Evolutionary conservation across 1,284 basidiomycete species (phyloP), one percentile per base, ranked within the genome.

Genomic region (Phellopilus nigrolimitatus): DNA sequence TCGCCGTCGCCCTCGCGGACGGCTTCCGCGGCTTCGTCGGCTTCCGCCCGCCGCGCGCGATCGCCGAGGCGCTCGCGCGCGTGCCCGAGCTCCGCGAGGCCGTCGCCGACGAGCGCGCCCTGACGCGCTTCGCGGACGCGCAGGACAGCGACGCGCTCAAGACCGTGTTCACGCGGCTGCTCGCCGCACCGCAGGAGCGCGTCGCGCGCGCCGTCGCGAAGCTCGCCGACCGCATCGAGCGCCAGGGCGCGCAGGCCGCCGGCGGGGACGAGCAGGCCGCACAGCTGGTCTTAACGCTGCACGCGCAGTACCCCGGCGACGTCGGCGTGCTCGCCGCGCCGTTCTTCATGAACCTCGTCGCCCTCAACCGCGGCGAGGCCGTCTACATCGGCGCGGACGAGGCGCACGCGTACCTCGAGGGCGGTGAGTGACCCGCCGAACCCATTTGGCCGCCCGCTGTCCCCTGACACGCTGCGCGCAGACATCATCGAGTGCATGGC

Each of bases 361-460:
- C 72, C 45, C 66, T 84, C 17, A 63, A 78, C 54, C 68, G 70
- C 1, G 82, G 82, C 2, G 70, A 84, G 57, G 80, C 79, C 2
- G 71, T 80, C 44, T 84, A 82, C 66, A 66, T 85, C 17, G 73
- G 75, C 39, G 80, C 81, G 3, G 76, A 83, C 62, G 77, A 82
- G 63, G 81, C 81, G 5, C 83, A 85, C 60, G 83, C 82, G 3
- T 86, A 84, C 63, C 71, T 86, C 49, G 71, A 72, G 22, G 80
- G 80, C 59, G 76, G 76, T 75, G 55, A 61, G 73, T 40, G 15
- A n/a, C n/a, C n/a, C n/a, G n/a, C n/a, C 51, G 9, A n/a, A 37
- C 7, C 10, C 31, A 10, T 24, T 17, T 8, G 8, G 1, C 19
- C 19, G 33, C 24, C 7, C 9, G n/a, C n/a, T n/a, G n/a, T n/a